Evolutionary conservation across 1,284 basidiomycete species (phyloP), one percentile per base, ranked within the genome.

Genomic region (Ceraceosorus guamensis): DNA sequence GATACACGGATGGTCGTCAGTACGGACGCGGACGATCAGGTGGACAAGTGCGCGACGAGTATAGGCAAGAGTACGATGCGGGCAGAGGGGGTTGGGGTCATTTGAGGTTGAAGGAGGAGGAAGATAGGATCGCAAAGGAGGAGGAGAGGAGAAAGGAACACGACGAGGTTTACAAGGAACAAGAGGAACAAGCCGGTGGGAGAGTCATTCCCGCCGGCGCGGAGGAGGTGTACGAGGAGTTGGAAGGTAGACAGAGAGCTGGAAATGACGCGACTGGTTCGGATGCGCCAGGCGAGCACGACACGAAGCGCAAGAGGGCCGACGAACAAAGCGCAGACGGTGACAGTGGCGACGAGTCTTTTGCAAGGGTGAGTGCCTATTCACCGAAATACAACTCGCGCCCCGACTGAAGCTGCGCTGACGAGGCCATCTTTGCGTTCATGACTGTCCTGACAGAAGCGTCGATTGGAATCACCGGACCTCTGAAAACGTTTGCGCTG

Each of bases 1-100:
- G 95, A 1, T 99, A 97, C 79, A 86, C 86, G 68, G 95, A 98
- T 74, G 95, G 95, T 6, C 81, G 95, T 53, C 95, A 99, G 78
- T 99, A 97, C 70, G 95, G 95, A 18, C 82, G 95, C 62, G 95
- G 95, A 24, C 91, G 91, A 77, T 92, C 89, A 63, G 95, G 95
- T 45, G 95, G 95, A 0, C 95, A 98, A 80, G 87, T 88, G 44
- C 58, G 71, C 13, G 95, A 99, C 76, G 95, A 99, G 76, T 95
- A 96, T 76, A 79, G 95, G 59, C 87, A 93, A 76, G 95, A 98
- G 78, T 99, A 95, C 76, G 92, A 97, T 76, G 87, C 91, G 11
- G 76, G 77, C 5, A 67, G 77, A 45, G 93, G 78, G 47, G 95
- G 95, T 11, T 98, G 93, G 93, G 95, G 93, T 57, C 81, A 82